Evolutionary conservation across 1,139 yeast genomes (phyloP), one percentile per base, ranked within the genome.

Genomic region (Lodderomyces pseudojiufengensis): DNA sequence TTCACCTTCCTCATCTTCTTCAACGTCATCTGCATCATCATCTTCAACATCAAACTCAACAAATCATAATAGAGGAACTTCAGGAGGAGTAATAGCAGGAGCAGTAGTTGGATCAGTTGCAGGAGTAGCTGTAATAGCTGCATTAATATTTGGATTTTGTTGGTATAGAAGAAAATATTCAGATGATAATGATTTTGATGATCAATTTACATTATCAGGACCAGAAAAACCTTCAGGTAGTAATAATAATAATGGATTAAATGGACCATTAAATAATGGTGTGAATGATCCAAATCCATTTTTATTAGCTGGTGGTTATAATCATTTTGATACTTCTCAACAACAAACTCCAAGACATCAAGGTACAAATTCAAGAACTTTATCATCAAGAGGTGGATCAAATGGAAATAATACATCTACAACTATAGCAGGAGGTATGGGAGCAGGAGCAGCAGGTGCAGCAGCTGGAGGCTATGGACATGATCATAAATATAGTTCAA

Each of bases 21-120:
- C 54, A n/a, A 33, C 45, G n/a, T 12, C 49, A 4, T 26, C 55
- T 3, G 25, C 57, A 5, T 25, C 55, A 2, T 29, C 50, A 16
- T 24, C 46, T 10, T 61, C 65, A 10, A 47, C 29, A 42, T 24
- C 31, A 16, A 9, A 5, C 11, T 10, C 22, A 9, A 11, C 29
- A 18, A 51, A 47, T 11, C 36, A 46, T 11, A 42, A 47, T 13
- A 52, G 50, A 26, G 50, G 62, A 9, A 32, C 35, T 18, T 32
- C 78, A 5, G 70, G 73, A 5, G 92, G 92, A 15, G 81, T 81
- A n/a, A 79, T 80, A 45, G 88, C 83, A 1, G 90, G 88, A 32
- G 75, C 80, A 9, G 85, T 76, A 2, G 69, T 82, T 33, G 88
- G 88, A n/a, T 63, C 70, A 1, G 62, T 80, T 1, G 65, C 65